These are phyloP conservation scores for Trichoderma semiorbis DNA, from an alignment of 2,329 filamentous ascomycete genomes.

Conservation along the genomic window DNA sequence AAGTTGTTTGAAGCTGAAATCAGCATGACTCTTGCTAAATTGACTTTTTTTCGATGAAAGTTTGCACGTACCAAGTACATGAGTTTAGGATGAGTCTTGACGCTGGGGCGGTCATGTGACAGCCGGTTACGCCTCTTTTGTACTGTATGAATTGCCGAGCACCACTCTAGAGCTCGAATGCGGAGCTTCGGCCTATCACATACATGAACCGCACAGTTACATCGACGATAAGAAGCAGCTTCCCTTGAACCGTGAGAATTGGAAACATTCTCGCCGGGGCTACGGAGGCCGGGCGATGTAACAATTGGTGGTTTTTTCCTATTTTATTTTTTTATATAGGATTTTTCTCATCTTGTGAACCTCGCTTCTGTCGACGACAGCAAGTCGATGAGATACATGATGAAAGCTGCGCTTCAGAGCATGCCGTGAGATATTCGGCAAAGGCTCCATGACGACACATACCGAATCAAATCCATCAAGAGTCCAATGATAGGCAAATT, in stretches of 20 bases:
- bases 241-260: background rate
- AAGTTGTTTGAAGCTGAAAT: background rate
- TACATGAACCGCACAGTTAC: background rate
- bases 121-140: background rate
- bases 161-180: background rate
- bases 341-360: background rate
- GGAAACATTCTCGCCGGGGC: background rate
- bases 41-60: background rate
- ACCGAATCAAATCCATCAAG: background rate
- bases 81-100: background rate
- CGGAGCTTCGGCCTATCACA: background rate
- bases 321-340: background rate
- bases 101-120: slow-evolving; percentile 8
- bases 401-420: background rate
- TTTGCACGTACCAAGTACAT: background rate
- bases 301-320: background rate
- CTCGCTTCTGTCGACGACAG: background rate
- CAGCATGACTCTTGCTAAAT: background rate
- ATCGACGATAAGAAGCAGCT: background rate
- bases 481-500: background rate
- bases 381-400: background rate
- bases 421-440: background rate
- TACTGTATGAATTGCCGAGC: slow-evolving; percentile 18
- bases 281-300: background rate
- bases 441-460: background rate